phyloP scores from a whole-genome alignment of 305 asterid genomes.

The Stenogyne calaminthoides region DNA sequence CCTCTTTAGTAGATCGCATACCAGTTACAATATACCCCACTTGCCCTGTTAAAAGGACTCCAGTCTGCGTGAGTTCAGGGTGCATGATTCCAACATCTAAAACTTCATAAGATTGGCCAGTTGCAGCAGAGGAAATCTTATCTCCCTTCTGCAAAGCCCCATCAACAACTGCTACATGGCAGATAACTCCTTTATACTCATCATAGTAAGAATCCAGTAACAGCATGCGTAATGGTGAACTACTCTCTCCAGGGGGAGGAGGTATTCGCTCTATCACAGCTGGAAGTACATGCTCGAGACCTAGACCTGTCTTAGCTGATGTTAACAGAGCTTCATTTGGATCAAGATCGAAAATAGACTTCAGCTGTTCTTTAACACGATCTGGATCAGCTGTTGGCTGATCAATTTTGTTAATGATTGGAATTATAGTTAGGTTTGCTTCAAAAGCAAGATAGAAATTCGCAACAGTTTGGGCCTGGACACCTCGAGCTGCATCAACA shows the following conservation, averaged over 20 bases:
- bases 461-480: conserved; percentile 98
- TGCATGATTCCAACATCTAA: conserved; percentile 91
- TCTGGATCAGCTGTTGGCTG: conserved; percentile 99
- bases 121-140: conserved; percentile 84
- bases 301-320: conserved; percentile 95
- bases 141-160: conserved; percentile 92
- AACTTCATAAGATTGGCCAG: conserved; percentile 89
- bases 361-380: conserved; percentile 83
- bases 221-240: conserved; percentile 79
- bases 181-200: conserved; percentile 95
- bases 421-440: conserved; percentile 77
- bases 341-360: conserved; percentile 93
- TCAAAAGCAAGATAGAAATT: conserved; percentile 97
- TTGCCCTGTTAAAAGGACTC: conserved; percentile 89
- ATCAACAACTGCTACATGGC: conserved; percentile 98
- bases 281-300: conserved; percentile 90
- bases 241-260: conserved; percentile 75
- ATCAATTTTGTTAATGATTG: conserved; percentile 94
- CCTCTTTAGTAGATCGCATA: conserved; percentile 96
- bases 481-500: conserved; percentile 99
- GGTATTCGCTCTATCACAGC: conserved; percentile 95
- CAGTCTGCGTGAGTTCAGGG: conserved; percentile 91
- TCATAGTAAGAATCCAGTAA: conserved; percentile 93
- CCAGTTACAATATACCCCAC: conserved; percentile 95
- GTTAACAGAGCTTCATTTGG: conserved; percentile 80